phyloP scores from a whole-genome alignment of 2,329 filamentous ascomycete species.

The Coniosporium tulheliwenetii region DNA sequence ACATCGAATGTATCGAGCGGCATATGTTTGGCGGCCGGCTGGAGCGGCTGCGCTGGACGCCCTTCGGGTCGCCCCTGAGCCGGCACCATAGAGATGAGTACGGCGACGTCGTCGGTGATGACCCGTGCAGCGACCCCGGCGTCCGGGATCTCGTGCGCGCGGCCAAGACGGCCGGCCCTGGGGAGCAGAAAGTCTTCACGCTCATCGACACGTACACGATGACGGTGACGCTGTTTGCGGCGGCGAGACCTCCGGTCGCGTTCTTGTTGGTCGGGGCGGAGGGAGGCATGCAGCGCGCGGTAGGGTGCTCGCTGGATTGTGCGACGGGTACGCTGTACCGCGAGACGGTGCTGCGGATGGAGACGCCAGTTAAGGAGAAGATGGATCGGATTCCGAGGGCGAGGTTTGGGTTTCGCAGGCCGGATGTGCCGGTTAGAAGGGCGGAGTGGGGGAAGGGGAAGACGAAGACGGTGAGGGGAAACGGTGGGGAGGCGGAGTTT shows the following conservation, averaged over 20 bases:
- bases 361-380: conserved; percentile 19
- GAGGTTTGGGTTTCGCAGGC: background rate
- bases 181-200: conserved; percentile 18
- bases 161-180: conserved; percentile 10
- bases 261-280: conserved; percentile 28
- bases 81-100: conserved; percentile 14
- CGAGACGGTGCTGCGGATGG: conserved; percentile 28
- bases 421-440: background rate
- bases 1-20: conserved; percentile 20
- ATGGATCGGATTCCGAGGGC: conserved; percentile 19
- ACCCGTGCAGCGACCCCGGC: conserved; percentile 13
- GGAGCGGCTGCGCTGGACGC: conserved; percentile 20
- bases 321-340: conserved; percentile 22
- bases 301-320: conserved; percentile 32
- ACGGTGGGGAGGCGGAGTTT: no score
- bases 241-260: conserved; percentile 23
- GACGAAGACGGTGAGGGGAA: no score
- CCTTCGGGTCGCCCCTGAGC: conserved; percentile 16
- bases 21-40: conserved; percentile 22
- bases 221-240: conserved; percentile 26
- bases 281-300: conserved; percentile 29
- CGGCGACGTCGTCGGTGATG: conserved; percentile 15
- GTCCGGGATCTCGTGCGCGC: conserved; percentile 9
- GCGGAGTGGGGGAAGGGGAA: background rate
- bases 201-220: conserved; percentile 27